These are phyloP conservation scores for Gyrodon lividus DNA, from an alignment of 768 basidiomycete genomes.

Conservation along the genomic window DNA sequence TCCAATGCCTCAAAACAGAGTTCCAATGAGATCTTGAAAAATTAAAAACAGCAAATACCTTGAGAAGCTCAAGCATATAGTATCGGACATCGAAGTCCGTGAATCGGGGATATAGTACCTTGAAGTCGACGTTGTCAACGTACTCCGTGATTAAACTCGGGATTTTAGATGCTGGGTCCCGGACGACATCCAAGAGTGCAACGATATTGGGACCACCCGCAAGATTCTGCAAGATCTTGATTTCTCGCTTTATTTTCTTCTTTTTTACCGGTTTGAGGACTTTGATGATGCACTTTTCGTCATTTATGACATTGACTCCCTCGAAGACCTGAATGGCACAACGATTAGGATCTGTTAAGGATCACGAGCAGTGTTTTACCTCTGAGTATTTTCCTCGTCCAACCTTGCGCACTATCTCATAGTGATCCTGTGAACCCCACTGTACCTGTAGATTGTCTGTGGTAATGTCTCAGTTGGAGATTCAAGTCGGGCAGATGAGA, in stretches of 20 bases:
- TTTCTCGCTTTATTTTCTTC: constrained; percentile 99
- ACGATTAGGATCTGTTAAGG: constrained; percentile 14
- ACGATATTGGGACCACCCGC: constrained; percentile 96
- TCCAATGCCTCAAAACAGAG: constrained; percentile 70
- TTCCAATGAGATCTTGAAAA: neutral
- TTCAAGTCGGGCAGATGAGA: neutral
- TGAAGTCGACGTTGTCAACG: constrained; percentile 98
- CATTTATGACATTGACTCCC: constrained; percentile 86
- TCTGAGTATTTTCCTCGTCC: constrained; percentile 95
- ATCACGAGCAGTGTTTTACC: constrained; percentile 42
- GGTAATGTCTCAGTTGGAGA: constrained; percentile 18
- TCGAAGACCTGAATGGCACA: constrained; percentile 70
- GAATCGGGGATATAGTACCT: constrained; percentile 92
- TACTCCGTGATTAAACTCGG: constrained; percentile 97
- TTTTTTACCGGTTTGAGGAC: constrained; percentile 99
- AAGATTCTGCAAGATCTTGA: constrained; percentile 96
- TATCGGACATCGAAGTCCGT: constrained; percentile 93
- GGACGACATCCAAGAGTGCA: constrained; percentile 89
- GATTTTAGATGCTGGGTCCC: constrained; percentile 94
- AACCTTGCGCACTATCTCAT: constrained; percentile 96
- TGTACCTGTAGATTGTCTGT: constrained; percentile 95
- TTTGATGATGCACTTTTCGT: constrained; percentile 97
- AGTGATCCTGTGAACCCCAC: constrained; percentile 97
- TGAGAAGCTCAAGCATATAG: constrained; percentile 96
- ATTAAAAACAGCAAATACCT: constrained; percentile 46